These are phyloP conservation scores for Tubosaeta sp. DNA, from an alignment of 768 basidiomycete species.

Conservation along the genomic window DNA sequence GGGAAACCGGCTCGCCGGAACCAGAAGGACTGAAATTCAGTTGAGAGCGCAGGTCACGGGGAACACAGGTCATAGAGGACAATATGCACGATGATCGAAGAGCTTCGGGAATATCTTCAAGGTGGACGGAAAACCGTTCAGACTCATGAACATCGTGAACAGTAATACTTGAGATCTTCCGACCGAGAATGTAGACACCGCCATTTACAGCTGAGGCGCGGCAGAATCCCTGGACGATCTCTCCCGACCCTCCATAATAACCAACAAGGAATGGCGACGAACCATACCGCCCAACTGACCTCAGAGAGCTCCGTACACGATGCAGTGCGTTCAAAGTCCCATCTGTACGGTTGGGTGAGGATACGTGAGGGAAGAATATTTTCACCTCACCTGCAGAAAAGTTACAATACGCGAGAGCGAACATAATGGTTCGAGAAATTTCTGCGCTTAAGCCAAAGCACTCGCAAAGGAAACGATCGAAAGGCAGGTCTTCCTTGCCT, in stretches of 20 bases:
- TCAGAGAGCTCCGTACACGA: slow-evolving; percentile 72
- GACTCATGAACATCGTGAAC: slow-evolving; percentile 13
- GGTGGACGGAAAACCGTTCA: slow-evolving; percentile 39
- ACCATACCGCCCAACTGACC: slow-evolving; percentile 83
- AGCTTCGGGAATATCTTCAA: slow-evolving; percentile 59
- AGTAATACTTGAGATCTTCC: slow-evolving; percentile 32
- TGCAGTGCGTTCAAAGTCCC: slow-evolving; percentile 57
- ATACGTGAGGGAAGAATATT: not conserved
- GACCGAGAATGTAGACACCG: slow-evolving; percentile 68
- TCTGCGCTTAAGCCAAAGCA: slow-evolving; percentile 59
- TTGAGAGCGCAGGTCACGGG: slow-evolving; percentile 22
- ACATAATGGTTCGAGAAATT: slow-evolving; percentile 60
- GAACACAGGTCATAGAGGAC: slow-evolving; percentile 39
- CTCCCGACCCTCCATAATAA: slow-evolving; percentile 91
- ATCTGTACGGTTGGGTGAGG: slow-evolving; percentile 42
- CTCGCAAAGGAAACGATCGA: slow-evolving; percentile 60
- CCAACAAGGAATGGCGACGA: slow-evolving; percentile 87
- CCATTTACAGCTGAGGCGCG: slow-evolving; percentile 83
- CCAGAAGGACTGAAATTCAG: slow-evolving; percentile 15
- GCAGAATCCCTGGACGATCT: slow-evolving; percentile 88
- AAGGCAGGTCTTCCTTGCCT: slow-evolving; percentile 51
- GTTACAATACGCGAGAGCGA: slow-evolving; percentile 71
- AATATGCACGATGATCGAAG: slow-evolving; percentile 55
- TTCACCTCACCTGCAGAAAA: slow-evolving; percentile 48
- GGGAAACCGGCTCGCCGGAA: not conserved